Conservation (phyloP, 768 basidiomycete genomes). For the Lepiota brunneoincarnata region DNA sequence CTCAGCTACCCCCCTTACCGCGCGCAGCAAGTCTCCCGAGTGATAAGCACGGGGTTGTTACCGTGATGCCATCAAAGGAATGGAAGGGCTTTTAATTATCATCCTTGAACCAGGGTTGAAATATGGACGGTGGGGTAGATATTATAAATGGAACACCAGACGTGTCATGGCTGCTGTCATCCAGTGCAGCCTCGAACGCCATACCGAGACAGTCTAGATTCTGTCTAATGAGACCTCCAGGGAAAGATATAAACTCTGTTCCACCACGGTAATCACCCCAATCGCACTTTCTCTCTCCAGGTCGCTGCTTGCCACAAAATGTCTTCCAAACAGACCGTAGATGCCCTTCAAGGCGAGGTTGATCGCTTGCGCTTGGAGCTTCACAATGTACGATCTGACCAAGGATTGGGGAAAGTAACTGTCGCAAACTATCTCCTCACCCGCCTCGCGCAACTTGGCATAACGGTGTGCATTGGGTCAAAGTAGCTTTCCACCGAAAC, state of each 20-base stretch:
- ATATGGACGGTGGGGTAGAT: no score
- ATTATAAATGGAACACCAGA: not conserved
- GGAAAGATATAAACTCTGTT: slow-evolving; percentile 14
- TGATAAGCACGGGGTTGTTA: no score
- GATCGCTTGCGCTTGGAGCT: slow-evolving; percentile 45
- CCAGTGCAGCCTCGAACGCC: not conserved
- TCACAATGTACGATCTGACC: slow-evolving; percentile 34
- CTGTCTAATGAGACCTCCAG: not conserved
- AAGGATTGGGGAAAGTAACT: slow-evolving; percentile 41
- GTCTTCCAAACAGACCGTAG: slow-evolving; percentile 14
- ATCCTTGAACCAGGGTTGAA: no score
- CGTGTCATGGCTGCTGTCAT: slow-evolving; percentile 16
- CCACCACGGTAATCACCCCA: not conserved
- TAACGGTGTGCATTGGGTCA: slow-evolving; percentile 41
- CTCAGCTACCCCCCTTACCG: no score
- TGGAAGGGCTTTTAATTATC: no score
- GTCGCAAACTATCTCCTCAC: slow-evolving; percentile 61
- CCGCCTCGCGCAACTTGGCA: slow-evolving; percentile 61
- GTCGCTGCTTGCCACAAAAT: slow-evolving; percentile 10
- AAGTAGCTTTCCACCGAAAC: not conserved
- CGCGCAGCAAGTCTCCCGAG: no score
- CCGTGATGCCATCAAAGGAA: no score
- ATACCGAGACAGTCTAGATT: slow-evolving; percentile 16
- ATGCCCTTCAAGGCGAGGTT: slow-evolving; percentile 25
- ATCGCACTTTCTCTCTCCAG: slow-evolving; percentile 3